These are phyloP conservation scores for Ustilago esculenta DNA, from an alignment of 1,284 basidiomycete species.

Conservation along the genomic window DNA sequence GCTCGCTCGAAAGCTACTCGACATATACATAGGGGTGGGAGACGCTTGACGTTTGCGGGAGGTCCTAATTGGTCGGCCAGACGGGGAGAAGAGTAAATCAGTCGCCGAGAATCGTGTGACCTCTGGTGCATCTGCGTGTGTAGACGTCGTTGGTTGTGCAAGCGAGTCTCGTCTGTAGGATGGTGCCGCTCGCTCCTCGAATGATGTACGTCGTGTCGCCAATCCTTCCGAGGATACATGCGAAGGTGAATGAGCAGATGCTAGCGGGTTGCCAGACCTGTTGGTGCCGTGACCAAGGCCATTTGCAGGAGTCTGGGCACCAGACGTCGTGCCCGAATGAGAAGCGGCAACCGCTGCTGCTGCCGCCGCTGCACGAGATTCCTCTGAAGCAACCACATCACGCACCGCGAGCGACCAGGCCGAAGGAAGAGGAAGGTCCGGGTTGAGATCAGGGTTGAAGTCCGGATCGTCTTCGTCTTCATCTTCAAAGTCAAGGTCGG, in stretches of 20 bases:
- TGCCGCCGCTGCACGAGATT: conserved; percentile 38
- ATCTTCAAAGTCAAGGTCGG: conserved; percentile 54
- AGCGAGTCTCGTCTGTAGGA: neutral
- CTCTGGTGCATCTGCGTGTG: neutral
- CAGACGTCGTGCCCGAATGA: conserved; percentile 37
- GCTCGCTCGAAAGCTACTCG: too few relatives aligned
- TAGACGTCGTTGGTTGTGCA: neutral
- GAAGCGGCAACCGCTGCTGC: conserved; percentile 33
- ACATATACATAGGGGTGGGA: too few relatives aligned
- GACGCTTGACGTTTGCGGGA: conserved; percentile 27
- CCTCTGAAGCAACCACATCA: conserved; percentile 47
- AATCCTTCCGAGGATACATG: neutral
- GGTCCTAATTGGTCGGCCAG: conserved; percentile 24
- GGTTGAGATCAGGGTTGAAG: conserved; percentile 50
- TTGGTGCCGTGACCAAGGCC: neutral
- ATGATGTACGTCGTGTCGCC: conserved; percentile 7
- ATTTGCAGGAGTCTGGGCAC: conserved; percentile 25
- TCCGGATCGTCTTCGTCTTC: conserved; percentile 59
- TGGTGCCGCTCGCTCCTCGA: neutral
- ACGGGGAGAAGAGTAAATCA: conserved; percentile 15
- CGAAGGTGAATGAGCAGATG: neutral
- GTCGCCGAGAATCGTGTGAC: neutral
- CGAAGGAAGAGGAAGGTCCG: conserved; percentile 44
- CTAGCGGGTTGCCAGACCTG: neutral
- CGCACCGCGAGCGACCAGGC: conserved; percentile 57